Evolutionary conservation across 441 rosid genomes (phyloP).

Genomic region (Caryocar brasiliense): DNA sequence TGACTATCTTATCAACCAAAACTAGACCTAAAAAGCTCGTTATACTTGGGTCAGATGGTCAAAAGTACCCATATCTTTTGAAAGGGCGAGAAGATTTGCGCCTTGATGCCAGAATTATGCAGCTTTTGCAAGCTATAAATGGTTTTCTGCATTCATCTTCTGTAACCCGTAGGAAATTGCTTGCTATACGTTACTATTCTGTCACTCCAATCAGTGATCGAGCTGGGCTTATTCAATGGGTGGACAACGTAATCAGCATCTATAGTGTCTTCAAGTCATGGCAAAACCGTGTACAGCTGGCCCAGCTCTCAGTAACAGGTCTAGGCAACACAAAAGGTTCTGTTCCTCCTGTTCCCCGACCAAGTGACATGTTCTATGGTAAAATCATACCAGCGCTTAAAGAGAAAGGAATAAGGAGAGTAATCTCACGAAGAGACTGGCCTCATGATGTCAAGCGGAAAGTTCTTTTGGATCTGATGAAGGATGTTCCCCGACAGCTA

Average conservation of each 20-base stretch:
- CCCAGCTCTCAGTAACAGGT: constrained; percentile 53
- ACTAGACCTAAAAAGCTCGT: constrained; percentile 93
- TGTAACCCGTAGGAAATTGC: constrained; percentile 43
- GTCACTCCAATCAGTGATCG: constrained; percentile 98
- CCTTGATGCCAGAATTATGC: constrained; percentile 99
- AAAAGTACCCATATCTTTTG: constrained; percentile 72
- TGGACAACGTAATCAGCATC: constrained; percentile 85
- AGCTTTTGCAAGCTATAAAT: constrained; percentile 87
- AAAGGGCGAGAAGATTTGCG: constrained; percentile 99
- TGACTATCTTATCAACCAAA: constrained; percentile 79
- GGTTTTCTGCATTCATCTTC: constrained; percentile 59
- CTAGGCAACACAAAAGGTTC: constrained; percentile 49
- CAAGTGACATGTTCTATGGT: constrained; percentile 98
- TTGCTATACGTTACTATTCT: constrained; percentile 81
- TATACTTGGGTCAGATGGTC: constrained; percentile 91
- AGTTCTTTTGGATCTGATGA: constrained; percentile 92
- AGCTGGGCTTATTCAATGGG: constrained; percentile 99
- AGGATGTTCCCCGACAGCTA: constrained; percentile 89
- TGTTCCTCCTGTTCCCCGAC: constrained; percentile 80
- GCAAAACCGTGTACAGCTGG: constrained; percentile 85
- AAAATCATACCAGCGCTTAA: constrained; percentile 98
- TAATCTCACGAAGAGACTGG: constrained; percentile 98
- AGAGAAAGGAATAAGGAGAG: constrained; percentile 95
- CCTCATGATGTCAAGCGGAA: constrained; percentile 97
- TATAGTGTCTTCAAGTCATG: constrained; percentile 91